A percentile compares a stretch with the other conserved stretches of the same genome.
Evolutionary conservation across 208 protist genomes (phyloP).

Genomic region (Leishmania turanica): DNA sequence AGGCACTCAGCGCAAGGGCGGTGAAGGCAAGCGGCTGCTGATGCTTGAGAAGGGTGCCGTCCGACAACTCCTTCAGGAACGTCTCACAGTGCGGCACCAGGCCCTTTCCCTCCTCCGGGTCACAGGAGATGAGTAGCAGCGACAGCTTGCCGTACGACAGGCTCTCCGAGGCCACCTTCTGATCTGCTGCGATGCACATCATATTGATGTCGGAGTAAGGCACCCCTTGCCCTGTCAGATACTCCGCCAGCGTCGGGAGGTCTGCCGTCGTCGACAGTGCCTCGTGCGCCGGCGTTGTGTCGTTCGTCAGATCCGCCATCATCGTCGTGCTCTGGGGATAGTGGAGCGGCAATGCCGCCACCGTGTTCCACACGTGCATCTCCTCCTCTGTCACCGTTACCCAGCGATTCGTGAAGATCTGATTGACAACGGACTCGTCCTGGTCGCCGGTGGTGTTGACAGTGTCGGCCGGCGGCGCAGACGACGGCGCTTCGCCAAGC

Average conservation of each 20-base stretch:
- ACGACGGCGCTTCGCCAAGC: constrained; percentile 1
- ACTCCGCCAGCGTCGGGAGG: constrained; percentile 51
- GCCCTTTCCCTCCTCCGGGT: constrained; percentile 33
- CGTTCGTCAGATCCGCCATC: constrained; percentile 40
- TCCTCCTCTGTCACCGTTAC: constrained; percentile 61
- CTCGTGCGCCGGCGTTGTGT: constrained; percentile 21
- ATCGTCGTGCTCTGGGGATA: constrained; percentile 44
- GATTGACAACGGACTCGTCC: constrained; percentile 37
- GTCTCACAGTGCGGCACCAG: constrained; percentile 39
- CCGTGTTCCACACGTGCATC: constrained; percentile 66
- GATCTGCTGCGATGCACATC: constrained; percentile 72
- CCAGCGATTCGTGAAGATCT: constrained; percentile 61
- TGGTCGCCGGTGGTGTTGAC: constrained; percentile 22
- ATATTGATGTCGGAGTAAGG: constrained; percentile 54
- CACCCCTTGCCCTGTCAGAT: constrained; percentile 42
- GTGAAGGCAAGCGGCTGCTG: constrained; percentile 63
- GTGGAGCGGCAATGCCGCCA: constrained; percentile 55
- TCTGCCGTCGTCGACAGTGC: constrained; percentile 19
- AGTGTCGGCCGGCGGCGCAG: constrained; percentile 7
- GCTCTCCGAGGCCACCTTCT: constrained; percentile 68
- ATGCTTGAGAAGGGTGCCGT: constrained; percentile 45
- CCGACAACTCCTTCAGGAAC: constrained; percentile 37
- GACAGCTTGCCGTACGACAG: constrained; percentile 77
- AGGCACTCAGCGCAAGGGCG: constrained; percentile 64
- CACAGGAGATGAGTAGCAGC: constrained; percentile 60